Percentiles rank a stretch among this genome's conserved stretches.
phyloP scores from a whole-genome alignment of 345 rosid species.

The Eucalyptus cloeziana region DNA sequence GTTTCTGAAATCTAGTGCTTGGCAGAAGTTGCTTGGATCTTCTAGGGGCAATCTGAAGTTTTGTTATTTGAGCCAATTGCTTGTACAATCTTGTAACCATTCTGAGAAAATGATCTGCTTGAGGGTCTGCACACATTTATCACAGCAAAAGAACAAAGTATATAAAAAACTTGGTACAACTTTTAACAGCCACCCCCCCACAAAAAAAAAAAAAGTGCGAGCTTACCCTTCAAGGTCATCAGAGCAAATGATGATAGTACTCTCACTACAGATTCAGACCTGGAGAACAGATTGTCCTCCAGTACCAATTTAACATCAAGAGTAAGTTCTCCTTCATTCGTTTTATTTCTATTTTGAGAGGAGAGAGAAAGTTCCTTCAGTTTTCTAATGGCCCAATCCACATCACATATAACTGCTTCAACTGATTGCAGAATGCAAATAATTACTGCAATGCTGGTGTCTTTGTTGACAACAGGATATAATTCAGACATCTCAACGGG shows the following conservation, averaged over 20 bases:
- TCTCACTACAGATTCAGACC: constrained; percentile 47
- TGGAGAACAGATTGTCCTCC: constrained; percentile 46
- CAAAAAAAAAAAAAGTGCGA: neutral
- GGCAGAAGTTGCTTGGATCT: constrained; percentile 73
- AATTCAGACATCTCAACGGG: constrained; percentile 20
- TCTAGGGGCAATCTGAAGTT: constrained; percentile 57
- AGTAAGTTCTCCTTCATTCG: constrained; percentile 14
- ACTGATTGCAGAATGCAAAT: constrained; percentile 41
- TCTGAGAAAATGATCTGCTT: constrained; percentile 61
- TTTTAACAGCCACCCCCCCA: neutral
- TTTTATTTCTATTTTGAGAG: constrained; percentile 17
- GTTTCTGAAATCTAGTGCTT: constrained; percentile 55
- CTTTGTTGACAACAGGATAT: constrained; percentile 37
- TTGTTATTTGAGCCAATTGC: constrained; percentile 67
- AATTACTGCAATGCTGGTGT: constrained; percentile 29
- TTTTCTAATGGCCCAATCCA: constrained; percentile 65
- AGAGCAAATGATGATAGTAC: constrained; percentile 58
- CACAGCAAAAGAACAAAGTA: neutral
- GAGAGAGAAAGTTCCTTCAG: constrained; percentile 27
- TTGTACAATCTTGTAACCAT: constrained; percentile 51
- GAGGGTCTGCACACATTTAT: constrained; percentile 33
- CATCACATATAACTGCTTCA: constrained; percentile 36
- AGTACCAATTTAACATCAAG: constrained; percentile 13
- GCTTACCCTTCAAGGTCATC: constrained; percentile 62
- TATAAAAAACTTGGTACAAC: neutral